These are phyloP conservation scores for Cyclocybe cylindracea DNA, from an alignment of 768 basidiomycete species.

Conservation along the genomic window DNA sequence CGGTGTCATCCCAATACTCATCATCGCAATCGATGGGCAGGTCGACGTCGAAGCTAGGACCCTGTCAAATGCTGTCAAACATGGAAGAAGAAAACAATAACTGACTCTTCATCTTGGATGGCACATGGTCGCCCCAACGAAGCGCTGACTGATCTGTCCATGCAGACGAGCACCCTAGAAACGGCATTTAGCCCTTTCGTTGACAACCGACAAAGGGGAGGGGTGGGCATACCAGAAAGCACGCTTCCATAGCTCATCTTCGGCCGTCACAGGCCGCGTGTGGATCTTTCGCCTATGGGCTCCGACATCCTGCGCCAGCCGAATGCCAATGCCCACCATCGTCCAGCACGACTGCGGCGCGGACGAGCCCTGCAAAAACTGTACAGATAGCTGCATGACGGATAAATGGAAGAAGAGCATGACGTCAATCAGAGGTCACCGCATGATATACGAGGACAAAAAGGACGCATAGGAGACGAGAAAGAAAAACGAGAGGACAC, in stretches of 20 bases:
- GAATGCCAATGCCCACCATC: slow-evolving; percentile 68
- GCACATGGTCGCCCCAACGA: slow-evolving; percentile 74
- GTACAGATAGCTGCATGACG: slow-evolving; percentile 57
- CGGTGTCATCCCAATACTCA: slow-evolving; percentile 71
- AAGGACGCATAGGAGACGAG: neutral
- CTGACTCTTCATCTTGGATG: slow-evolving; percentile 80
- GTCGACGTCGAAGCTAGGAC: slow-evolving; percentile 70
- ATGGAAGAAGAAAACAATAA: neutral
- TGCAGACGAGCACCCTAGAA: slow-evolving; percentile 54
- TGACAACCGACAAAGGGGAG: neutral
- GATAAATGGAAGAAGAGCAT: too few relatives aligned
- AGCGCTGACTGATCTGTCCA: slow-evolving; percentile 53
- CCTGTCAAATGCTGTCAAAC: neutral
- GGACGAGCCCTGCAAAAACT: slow-evolving; percentile 57
- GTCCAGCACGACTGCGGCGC: slow-evolving; percentile 71
- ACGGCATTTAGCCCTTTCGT: neutral
- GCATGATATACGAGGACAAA: neutral
- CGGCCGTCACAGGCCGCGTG: slow-evolving; percentile 38
- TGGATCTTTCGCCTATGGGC: slow-evolving; percentile 54
- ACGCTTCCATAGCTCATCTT: slow-evolving; percentile 77
- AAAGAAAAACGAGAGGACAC: slow-evolving; percentile 18
- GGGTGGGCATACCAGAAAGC: slow-evolving; percentile 53
- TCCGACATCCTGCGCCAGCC: slow-evolving; percentile 77
- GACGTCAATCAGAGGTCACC: too few relatives aligned
- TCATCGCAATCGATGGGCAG: slow-evolving; percentile 66